Base-by-base conservation (phyloP, 148 eudicot species). In the Bassia scoparia region DNA sequence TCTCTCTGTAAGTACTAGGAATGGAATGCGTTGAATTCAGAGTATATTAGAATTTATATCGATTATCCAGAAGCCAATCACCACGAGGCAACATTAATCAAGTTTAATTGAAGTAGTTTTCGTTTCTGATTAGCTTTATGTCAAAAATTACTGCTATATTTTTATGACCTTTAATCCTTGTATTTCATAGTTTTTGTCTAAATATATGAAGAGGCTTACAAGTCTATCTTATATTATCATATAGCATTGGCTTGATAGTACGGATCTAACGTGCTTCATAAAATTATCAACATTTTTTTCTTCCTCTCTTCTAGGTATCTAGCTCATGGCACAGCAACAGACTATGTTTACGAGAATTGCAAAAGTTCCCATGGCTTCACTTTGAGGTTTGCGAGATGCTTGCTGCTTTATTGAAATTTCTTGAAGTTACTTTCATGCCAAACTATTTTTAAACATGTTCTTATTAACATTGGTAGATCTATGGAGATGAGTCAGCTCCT, bases 281-380 rank as follows among this genome's bases (percentile, higher is more conserved):
- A 29, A 17, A 52, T 43, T 1, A 44, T 74, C 37, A 53, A 17
- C 71, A 67, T 56, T 72, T 34, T 43, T 21, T 52, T 21, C 56
- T 21, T 6, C 21, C 56, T 18, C 62, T 65, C 38, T 68, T 65
- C 38, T 68, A 94, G 98, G 87, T 94, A 94, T 83, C 83, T 94
- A 67, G 98, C 98, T 21, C 98, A 94, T 75, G 98, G 98, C 62
- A 94, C 98, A 38, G 96, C 98, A 3, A 94, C 98, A 16, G 98
- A 94, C 78, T 94, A 87, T 76, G 87, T 94, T 87, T 94, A 85
- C 81, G 96, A 91, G 43, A 74, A n/a, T 94, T 74, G 96, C 93
- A 53, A 88, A 89, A 81, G 96, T 94, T 73, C 97, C 98, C 76
- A 83, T 94, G 98, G 87, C 97, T 77, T 91, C 89, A 94, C 98